These are phyloP conservation scores for Lumnitzera racemosa DNA, from an alignment of 345 rosid genomes.

Conservation along the genomic window DNA sequence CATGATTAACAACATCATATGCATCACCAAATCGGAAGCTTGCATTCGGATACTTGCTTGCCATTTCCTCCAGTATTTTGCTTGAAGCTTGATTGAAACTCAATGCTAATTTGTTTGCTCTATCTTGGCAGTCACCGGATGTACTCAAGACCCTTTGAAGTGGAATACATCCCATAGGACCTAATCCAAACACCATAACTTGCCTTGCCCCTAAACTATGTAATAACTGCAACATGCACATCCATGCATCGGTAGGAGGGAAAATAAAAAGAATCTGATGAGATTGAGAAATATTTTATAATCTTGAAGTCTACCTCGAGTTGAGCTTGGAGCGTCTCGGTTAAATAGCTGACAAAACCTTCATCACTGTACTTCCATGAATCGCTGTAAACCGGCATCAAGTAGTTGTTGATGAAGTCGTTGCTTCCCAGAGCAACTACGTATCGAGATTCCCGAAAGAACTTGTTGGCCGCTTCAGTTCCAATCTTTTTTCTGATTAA, in stretches of 20 bases:
- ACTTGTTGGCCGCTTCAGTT: conserved; percentile 39
- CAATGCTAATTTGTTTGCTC: conserved; percentile 60
- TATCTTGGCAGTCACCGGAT: conserved; percentile 59
- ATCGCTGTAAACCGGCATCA: conserved; percentile 82
- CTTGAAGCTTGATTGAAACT: conserved; percentile 50
- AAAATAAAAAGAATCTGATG: too few relatives aligned
- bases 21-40: conserved; percentile 79
- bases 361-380: conserved; percentile 85
- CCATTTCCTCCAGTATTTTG: conserved; percentile 35
- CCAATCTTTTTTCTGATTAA: conserved; percentile 50
- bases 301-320: conserved; percentile 33
- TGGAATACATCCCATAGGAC: conserved; percentile 99
- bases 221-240: conserved; percentile 24
- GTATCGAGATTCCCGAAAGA: conserved; percentile 57
- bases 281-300: too few relatives aligned
- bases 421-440: conserved; percentile 94
- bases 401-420: conserved; percentile 95
- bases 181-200: conserved; percentile 80
- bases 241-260: too few relatives aligned
- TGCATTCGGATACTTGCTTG: conserved; percentile 35
- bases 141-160: conserved; percentile 80
- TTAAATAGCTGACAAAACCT: conserved; percentile 51
- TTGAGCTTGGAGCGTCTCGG: conserved; percentile 65
- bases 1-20: conserved; percentile 65
- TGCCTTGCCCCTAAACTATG: conserved; percentile 67